Evolutionary conservation across 2,329 filamentous ascomycete genomes (phyloP), one percentile per base, ranked within the genome.

Genomic region (Simplicillium aogashimaense): DNA sequence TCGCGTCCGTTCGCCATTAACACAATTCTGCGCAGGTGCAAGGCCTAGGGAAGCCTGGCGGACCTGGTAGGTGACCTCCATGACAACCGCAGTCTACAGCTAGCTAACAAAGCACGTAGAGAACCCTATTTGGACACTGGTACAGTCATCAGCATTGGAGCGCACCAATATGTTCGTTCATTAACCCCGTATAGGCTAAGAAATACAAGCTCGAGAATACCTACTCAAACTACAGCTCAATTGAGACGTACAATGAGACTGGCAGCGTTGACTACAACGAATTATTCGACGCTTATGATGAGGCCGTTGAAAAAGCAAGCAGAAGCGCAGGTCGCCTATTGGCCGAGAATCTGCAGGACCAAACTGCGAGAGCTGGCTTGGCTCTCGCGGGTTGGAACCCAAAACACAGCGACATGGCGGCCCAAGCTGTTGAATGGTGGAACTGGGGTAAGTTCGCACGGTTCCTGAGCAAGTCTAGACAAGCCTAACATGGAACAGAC

Each of bases 301-400:
- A 63, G 1, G 63, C 64, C 1, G 75, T 70, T 43, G 47, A 56
- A 0, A 55, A 50, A 0, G 65, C 70, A 2, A 65, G 70, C 39
- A 59, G 69, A 12, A 65, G 74, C 34, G 74, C 79, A 7, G 78
- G 79, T 1, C 61, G 61, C 1, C 65, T 80, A n/a, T 57, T 82
- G 11, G 64, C 57, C 0, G 57, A 78, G 1, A 81, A 81, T 45
- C 54, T 78, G 8, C 77, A 81, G 47, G 80, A 84, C 49, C 64
- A 68, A 9, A 80, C 69, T 29, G 65, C 67, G n/a, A 71, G 79
- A 17, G 67, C 73, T 1, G 81, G 73, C 0, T 56, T 83, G 7
- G 68, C 65, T 9, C 52, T 80, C n/a, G 70, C 69, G 0, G 78
- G 73, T 1, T 85, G 79, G 78, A 74, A 73, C 39, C 76, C 78